Conservation (phyloP, 371 early-diverging fungal species). For the Mortierella sp. region DNA sequence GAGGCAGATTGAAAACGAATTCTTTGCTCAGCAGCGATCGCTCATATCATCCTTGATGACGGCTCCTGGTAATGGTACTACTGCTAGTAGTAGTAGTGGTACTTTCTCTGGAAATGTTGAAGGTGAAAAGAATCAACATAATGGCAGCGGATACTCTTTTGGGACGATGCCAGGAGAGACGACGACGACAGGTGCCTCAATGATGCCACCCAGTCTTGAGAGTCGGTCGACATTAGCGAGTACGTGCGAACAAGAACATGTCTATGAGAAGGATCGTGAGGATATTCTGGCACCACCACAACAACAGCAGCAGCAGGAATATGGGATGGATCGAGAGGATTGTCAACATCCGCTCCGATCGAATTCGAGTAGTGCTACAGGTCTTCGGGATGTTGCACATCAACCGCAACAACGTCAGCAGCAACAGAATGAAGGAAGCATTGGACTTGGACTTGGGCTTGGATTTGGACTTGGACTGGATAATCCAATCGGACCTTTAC, state of each 20-base stretch:
- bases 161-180: conserved; percentile 4
- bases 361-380: not conserved
- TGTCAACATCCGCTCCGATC: conserved; percentile 1
- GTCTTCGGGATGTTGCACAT: not conserved
- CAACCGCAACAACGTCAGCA: not conserved
- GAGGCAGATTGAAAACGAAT: conserved; percentile 33
- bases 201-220: conserved; percentile 12
- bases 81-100: no score
- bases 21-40: conserved; percentile 14
- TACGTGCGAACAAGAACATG: conserved; percentile 13
- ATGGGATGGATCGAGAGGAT: not conserved
- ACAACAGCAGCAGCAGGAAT: not conserved
- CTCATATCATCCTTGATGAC: not conserved
- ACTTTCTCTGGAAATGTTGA: no score
- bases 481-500: not conserved
- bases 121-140: no score
- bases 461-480: conserved; percentile 11
- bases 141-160: conserved; percentile 9
- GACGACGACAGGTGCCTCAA: no score
- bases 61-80: not conserved
- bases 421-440: not conserved
- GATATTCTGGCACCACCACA: no score
- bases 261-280: not conserved
- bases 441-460: no score
- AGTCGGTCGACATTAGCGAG: conserved; percentile 21